phyloP scores from a whole-genome alignment of 805 yeast genomes.

The Komagataella populi region DNA sequence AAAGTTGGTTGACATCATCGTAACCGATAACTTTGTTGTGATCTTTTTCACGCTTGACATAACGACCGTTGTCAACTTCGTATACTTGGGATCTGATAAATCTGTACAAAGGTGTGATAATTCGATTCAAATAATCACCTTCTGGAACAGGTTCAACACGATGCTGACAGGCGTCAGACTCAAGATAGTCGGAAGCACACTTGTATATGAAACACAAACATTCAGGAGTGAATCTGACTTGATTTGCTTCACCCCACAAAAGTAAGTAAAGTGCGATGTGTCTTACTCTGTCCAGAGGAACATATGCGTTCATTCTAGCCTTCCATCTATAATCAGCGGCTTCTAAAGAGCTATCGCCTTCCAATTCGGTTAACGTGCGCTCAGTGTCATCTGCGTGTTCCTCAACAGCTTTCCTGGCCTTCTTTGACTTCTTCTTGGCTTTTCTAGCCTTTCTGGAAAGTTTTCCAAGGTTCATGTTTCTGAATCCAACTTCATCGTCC shows the following conservation, averaged over 20 bases:
- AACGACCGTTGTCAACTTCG: conserved; percentile 71
- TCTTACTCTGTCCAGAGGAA: conserved; percentile 72
- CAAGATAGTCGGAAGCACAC: conserved; percentile 83
- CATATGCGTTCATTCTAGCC: conserved; percentile 56
- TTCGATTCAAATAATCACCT: conserved; percentile 84
- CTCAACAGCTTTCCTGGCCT: conserved; percentile 57
- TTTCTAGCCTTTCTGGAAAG: conserved; percentile 68
- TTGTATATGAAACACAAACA: conserved; percentile 88
- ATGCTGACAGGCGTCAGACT: conserved; percentile 84
- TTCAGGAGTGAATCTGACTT: conserved; percentile 88
- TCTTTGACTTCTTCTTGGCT: conserved; percentile 70
- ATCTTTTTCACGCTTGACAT: conserved; percentile 73
- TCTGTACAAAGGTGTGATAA: conserved; percentile 81
- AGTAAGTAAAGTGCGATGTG: conserved; percentile 64
- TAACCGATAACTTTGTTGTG: conserved; percentile 78
- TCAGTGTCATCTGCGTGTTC: conserved; percentile 53
- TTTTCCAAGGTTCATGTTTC: conserved; percentile 69
- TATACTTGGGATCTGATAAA: conserved; percentile 72
- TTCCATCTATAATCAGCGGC: conserved; percentile 81
- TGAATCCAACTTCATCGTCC: conserved; percentile 74
- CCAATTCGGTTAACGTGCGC: conserved; percentile 44
- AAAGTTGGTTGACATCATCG: conserved; percentile 96
- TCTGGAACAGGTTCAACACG: conserved; percentile 73
- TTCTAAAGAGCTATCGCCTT: conserved; percentile 75
- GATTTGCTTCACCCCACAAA: conserved; percentile 87